Evolutionary conservation across 2,329 filamentous ascomycete species (phyloP), one percentile per base, ranked within the genome.

Genomic region (Fusarium pseudoanthophilum): DNA sequence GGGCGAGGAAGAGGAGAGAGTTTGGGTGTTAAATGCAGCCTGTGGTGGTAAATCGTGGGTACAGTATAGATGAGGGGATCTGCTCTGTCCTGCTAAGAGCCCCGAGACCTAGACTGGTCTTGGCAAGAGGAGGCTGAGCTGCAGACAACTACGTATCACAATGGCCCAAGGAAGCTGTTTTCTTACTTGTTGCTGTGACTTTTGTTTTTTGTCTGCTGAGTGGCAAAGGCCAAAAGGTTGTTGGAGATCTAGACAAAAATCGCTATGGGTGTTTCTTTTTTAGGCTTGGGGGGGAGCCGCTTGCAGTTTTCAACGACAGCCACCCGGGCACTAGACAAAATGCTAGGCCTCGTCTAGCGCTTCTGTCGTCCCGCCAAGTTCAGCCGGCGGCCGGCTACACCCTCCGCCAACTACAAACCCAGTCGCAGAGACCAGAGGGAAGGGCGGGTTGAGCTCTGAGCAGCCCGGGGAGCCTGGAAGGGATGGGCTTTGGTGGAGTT

Each of bases 291-390:
- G 48, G 52, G 72, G 60, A 75, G 64, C 72, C 72, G 72, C 69
- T 67, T 73, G 72, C 69, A 74, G 72, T 73, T 74, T 71, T 70
- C 67, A 75, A 70, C 72, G 49, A 71, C 59, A 67, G 59, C 69
- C 69, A 73, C 69, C 65, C 72, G 60, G 69, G 52, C 62, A 48
- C 69, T 66, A 73, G 63, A 40, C 46, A 26, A 48, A 49, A 36
- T 48, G 51, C 58, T 69, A 69, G 45, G 53, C 51, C 65, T 46
- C 30, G 51, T 28, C 64, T 74, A 73, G 72, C 64, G 72, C 58
- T 49, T 63, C 39, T 69, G 34, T 62, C 67, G 57, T 49, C 63
- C 71, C 65, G 72, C 71, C 60, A 74, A 67, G 72, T 62, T 67
- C 60, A 60, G 65, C 69, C 60, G 48, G 61, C 60, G 51, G 72